Percentiles rank a stretch among this genome's conserved stretches.
Evolutionary conservation across 164 flowering plant species (phyloP).

Genomic region (Stephania cephalantha): DNA sequence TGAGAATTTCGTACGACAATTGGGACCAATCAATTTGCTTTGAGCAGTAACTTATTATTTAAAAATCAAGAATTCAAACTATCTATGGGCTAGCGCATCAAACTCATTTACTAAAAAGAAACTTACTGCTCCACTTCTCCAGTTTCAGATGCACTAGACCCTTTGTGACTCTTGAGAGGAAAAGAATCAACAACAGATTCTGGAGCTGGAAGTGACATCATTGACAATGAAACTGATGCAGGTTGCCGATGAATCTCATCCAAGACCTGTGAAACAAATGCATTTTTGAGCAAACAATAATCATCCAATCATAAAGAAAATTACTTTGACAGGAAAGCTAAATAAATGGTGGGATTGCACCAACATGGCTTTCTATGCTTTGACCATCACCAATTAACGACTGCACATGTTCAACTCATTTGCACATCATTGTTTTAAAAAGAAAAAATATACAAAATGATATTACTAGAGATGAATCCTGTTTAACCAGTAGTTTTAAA

Average conservation of each 20-base stretch:
- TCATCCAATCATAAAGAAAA: neutral
- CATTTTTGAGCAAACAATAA: constrained; percentile 6
- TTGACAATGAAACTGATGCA: constrained; percentile 49
- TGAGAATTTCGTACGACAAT: neutral
- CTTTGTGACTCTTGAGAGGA: constrained; percentile 55
- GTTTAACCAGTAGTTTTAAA: neutral
- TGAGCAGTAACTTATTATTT: neutral
- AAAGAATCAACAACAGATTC: constrained; percentile 72
- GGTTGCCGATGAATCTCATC: constrained; percentile 90
- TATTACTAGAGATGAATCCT: neutral
- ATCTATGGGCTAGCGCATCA: neutral
- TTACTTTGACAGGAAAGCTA: neutral
- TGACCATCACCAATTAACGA: neutral
- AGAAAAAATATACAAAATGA: no score
- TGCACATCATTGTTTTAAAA: no score
- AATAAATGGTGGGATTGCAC: neutral
- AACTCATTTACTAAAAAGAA: neutral
- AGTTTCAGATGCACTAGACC: constrained; percentile 20
- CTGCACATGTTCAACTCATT: neutral
- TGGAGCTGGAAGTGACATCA: constrained; percentile 70
- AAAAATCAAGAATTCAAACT: neutral
- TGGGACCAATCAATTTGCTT: neutral
- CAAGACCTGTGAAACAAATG: constrained; percentile 48
- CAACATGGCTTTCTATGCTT: neutral
- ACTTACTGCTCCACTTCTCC: constrained; percentile 62